phyloP scores from a whole-genome alignment of 805 yeast genomes.

The Ogataea pini region DNA sequence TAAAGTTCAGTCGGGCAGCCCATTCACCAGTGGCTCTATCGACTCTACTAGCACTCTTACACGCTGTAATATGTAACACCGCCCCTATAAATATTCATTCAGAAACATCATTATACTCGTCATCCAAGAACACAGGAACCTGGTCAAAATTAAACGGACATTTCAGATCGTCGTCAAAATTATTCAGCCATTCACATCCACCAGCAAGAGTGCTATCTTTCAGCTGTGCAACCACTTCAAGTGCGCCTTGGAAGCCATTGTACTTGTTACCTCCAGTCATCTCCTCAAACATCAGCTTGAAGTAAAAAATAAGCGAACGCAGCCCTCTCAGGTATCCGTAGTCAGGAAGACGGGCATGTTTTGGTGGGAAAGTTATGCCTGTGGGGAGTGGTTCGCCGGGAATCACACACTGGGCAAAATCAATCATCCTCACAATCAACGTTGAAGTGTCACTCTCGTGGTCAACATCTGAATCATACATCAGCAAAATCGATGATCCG shows the following conservation, averaged over 20 bases:
- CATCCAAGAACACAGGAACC: slow-evolving; percentile 25
- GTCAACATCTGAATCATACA: slow-evolving; percentile 72
- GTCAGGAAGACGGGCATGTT: slow-evolving; percentile 63
- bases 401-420: slow-evolving; percentile 91
- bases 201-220: slow-evolving; percentile 20
- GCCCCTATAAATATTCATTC: slow-evolving; percentile 20
- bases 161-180: slow-evolving; percentile 27
- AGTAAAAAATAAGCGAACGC: slow-evolving; percentile 66
- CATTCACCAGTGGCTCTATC: slow-evolving; percentile 12
- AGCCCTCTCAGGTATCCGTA: slow-evolving; percentile 85
- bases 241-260: slow-evolving; percentile 20
- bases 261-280: slow-evolving; percentile 45
- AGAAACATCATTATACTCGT: slow-evolving; percentile 32
- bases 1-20: slow-evolving; percentile 26
- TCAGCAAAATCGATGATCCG: slow-evolving; percentile 84
- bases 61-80: slow-evolving; percentile 10
- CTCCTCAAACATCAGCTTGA: slow-evolving; percentile 57
- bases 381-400: slow-evolving; percentile 50
- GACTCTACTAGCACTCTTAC: slow-evolving; percentile 30
- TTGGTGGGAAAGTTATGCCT: slow-evolving; percentile 68
- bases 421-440: slow-evolving; percentile 72
- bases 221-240: slow-evolving; percentile 19
- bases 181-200: slow-evolving; percentile 37
- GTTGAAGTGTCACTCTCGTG: slow-evolving; percentile 21
- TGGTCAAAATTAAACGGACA: slow-evolving; percentile 29